phyloP scores from a whole-genome alignment of 2,329 filamentous ascomycete species.

The Aspergillus fructus region DNA sequence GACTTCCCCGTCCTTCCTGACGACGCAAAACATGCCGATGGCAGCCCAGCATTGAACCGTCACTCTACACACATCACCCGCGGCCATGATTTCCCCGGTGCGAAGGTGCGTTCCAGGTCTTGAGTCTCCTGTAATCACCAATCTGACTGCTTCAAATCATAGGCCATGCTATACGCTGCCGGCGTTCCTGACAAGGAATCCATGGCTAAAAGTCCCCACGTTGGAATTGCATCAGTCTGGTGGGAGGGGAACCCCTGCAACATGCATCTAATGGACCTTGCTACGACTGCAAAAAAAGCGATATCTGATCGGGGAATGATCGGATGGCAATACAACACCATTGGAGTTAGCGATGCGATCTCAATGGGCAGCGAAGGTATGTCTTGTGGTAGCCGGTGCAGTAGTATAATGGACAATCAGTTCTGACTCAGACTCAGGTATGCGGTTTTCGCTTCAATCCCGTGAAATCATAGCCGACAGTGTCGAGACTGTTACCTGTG shows the following conservation, averaged over 20 bases:
- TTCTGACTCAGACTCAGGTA: constrained; percentile 57
- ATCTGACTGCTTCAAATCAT: constrained; percentile 8
- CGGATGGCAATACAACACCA: constrained; percentile 90
- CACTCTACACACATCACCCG: constrained; percentile 81
- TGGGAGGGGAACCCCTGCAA: constrained; percentile 99
- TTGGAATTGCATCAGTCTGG: constrained; percentile 90
- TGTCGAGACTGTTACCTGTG: constrained; percentile 89
- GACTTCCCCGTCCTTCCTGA: constrained; percentile 57
- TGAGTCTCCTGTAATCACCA: neutral
- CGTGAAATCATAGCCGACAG: constrained; percentile 92
- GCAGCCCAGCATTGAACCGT: constrained; percentile 71
- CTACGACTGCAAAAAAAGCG: constrained; percentile 80
- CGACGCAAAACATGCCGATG: constrained; percentile 53
- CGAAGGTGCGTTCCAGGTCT: constrained; percentile 62
- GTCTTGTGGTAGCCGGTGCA: constrained; percentile 18
- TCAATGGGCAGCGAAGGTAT: constrained; percentile 91
- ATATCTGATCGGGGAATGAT: constrained; percentile 83
- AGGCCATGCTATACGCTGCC: constrained; percentile 94
- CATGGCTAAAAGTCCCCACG: constrained; percentile 88
- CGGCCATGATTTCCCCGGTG: constrained; percentile 86
- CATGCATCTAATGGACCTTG: constrained; percentile 74
- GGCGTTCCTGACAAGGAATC: constrained; percentile 78
- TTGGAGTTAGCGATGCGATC: constrained; percentile 87
- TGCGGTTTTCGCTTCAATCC: constrained; percentile 89
- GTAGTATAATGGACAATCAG: neutral